Conservation (phyloP, 805 yeast genomes). For the Candida andamanensis region DNA sequence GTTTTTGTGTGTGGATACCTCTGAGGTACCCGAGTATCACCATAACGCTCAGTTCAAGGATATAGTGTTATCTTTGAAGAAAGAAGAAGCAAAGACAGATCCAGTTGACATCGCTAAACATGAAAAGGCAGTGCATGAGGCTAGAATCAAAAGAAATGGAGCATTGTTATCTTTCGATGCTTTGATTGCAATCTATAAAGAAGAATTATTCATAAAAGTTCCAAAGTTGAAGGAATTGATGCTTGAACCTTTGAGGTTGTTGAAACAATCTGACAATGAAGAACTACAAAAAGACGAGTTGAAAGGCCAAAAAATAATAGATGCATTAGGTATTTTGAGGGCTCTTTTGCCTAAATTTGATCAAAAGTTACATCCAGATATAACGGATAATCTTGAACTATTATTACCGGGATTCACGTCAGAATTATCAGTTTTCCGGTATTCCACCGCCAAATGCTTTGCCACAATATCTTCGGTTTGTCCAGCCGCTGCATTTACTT, state of each 20-base stretch:
- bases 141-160: conserved; percentile 80
- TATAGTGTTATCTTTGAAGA: conserved; percentile 65
- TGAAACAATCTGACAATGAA: conserved; percentile 23
- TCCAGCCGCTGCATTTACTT: conserved; percentile 70
- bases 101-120: conserved; percentile 56
- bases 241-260: conserved; percentile 55
- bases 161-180: conserved; percentile 65
- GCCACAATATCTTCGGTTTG: conserved; percentile 69
- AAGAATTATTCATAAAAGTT: conserved; percentile 49
- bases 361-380: conserved; percentile 40
- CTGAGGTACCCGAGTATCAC: conserved; percentile 89
- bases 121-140: conserved; percentile 64
- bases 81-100: conserved; percentile 67
- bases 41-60: conserved; percentile 53
- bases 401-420: conserved; percentile 60
- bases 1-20: conserved; percentile 89
- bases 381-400: conserved; percentile 37
- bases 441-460: conserved; percentile 84
- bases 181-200: conserved; percentile 50
- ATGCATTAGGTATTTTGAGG: conserved; percentile 76
- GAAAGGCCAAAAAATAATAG: conserved; percentile 77
- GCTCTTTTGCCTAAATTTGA: conserved; percentile 65
- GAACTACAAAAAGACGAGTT: conserved; percentile 35
- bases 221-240: conserved; percentile 64
- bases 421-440: conserved; percentile 76